Conservation (phyloP, 331 rosid species). For the Acacia concinna region DNA sequence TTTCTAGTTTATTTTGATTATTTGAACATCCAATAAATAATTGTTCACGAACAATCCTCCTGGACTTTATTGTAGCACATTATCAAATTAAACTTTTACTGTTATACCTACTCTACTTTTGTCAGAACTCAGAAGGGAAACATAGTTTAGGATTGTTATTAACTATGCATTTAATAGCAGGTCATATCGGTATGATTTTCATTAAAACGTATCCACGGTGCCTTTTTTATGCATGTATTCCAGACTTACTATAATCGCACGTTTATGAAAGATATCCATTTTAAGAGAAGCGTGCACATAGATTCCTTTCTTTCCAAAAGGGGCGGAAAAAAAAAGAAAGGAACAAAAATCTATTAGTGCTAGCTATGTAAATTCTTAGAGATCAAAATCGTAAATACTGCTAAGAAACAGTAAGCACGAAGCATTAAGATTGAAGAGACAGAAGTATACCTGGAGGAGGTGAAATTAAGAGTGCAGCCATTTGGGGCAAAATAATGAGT, state of each 20-base stretch:
- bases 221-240: background rate
- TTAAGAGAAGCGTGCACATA: background rate
- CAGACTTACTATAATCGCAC: background rate
- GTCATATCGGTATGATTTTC: background rate
- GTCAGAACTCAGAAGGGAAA: background rate
- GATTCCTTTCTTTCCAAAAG: background rate
- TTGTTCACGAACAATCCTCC: background rate
- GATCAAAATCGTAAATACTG: background rate
- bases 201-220: background rate
- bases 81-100: background rate
- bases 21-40: background rate
- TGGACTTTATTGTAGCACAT: background rate
- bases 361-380: background rate
- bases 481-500: constrained; percentile 35
- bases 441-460: constrained; percentile 38
- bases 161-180: constrained; percentile 18
- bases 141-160: background rate
- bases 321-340: background rate
- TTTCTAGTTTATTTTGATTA: background rate
- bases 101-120: background rate
- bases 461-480: constrained; percentile 31
- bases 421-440: background rate
- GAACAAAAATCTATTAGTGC: background rate
- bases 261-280: background rate
- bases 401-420: background rate